Evolutionary conservation across 148 eudicot genomes (phyloP).

Genomic region (Selenicereus undatus): DNA sequence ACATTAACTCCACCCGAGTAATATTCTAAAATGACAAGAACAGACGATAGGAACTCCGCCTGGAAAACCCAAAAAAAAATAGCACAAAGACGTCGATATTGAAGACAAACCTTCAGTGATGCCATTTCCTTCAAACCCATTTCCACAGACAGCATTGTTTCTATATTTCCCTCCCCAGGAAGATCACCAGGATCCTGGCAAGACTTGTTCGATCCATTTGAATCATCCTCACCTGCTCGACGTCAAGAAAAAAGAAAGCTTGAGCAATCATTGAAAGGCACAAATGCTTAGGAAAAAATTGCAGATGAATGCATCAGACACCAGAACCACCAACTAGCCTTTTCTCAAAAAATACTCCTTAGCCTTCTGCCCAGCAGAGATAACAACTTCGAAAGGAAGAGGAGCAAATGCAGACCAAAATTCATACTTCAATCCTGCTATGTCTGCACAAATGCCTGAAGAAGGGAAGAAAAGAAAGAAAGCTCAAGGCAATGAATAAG

Average conservation of each 20-base stretch:
- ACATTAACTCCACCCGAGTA: background rate
- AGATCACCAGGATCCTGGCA: conserved; percentile 66
- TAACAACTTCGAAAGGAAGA: conserved; percentile 92
- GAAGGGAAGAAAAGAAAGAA: conserved; percentile 4
- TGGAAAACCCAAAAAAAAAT: background rate
- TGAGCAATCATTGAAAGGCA: conserved; percentile 8
- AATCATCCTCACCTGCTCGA: conserved; percentile 45
- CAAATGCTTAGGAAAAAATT: background rate
- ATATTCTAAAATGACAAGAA: background rate
- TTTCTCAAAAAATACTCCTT: conserved; percentile 65
- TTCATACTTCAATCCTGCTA: conserved; percentile 77
- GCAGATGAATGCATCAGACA: conserved; percentile 16
- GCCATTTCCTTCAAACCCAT: conserved; percentile 94
- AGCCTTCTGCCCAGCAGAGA: conserved; percentile 97
- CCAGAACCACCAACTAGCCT: conserved; percentile 37
- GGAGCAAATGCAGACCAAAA: conserved; percentile 96
- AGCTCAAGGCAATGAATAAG: conserved; percentile 3
- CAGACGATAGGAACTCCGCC: background rate
- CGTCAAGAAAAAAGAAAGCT: conserved; percentile 9
- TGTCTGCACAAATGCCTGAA: conserved; percentile 88
- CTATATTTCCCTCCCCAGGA: conserved; percentile 88
- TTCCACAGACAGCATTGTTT: conserved; percentile 96
- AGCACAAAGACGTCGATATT: background rate
- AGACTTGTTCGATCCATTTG: conserved; percentile 51
- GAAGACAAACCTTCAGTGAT: conserved; percentile 70